A percentile compares a stretch with the other conserved stretches of the same genome.
Conservation (phyloP, 129 eudicot genomes). For the Saposhnikovia divaricata region DNA sequence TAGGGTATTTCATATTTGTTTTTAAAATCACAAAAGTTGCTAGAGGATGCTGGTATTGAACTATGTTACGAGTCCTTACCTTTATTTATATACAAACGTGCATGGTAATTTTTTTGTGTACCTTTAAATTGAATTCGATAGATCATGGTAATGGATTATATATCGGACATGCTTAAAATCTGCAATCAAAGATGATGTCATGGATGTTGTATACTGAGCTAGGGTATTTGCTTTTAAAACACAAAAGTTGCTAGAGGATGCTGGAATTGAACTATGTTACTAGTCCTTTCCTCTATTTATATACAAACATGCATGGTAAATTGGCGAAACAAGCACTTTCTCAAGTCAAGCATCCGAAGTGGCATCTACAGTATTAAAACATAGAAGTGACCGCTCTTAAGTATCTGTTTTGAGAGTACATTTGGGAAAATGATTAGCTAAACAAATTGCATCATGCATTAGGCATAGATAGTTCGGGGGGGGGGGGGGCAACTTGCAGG, state of each 20-base stretch:
- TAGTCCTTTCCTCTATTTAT: neutral
- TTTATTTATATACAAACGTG: neutral
- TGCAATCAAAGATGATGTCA: neutral
- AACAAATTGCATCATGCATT: neutral
- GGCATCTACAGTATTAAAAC: neutral
- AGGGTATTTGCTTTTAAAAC: neutral
- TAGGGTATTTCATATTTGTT: neutral
- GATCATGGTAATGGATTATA: neutral
- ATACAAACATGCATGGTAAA: neutral
- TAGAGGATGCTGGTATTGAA: neutral
- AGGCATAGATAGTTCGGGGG: neutral
- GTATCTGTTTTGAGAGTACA: neutral
- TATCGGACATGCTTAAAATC: neutral
- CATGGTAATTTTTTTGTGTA: neutral
- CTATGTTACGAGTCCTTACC: neutral
- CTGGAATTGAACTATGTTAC: neutral
- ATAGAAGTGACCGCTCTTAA: neutral
- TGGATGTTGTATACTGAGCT: neutral
- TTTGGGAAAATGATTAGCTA: neutral
- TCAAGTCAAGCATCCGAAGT: neutral
- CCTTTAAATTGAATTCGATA: neutral
- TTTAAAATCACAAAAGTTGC: neutral
- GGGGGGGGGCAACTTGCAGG: neutral
- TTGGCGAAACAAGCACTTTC: neutral
- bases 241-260: neutral